Conservation (phyloP, 2,329 filamentous ascomycete species). For the Trichophaea hybrida region DNA sequence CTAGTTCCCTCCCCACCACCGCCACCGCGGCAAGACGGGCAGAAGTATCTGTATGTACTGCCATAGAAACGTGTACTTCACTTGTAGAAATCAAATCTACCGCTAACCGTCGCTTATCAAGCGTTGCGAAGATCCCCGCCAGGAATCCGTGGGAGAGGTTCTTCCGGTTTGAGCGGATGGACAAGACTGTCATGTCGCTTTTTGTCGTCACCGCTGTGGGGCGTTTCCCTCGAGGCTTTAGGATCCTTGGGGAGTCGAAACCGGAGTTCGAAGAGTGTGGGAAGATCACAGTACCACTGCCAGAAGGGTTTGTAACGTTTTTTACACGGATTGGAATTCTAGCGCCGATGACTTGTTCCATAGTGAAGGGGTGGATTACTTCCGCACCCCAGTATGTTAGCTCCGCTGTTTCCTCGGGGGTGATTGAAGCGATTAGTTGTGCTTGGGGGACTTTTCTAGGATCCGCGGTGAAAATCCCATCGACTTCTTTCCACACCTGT, state of each 20-base stretch:
- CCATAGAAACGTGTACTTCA: conserved; percentile 95
- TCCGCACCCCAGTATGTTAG: conserved; percentile 88
- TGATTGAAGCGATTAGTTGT: conserved; percentile 67
- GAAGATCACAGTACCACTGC: conserved; percentile 64
- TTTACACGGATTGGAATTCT: conserved; percentile 79
- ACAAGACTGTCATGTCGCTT: conserved; percentile 88
- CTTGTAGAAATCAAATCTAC: conserved; percentile 94
- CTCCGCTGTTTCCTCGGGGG: conserved; percentile 86
- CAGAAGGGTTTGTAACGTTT: conserved; percentile 74
- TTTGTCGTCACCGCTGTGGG: conserved; percentile 93
- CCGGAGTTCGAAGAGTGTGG: conserved; percentile 43
- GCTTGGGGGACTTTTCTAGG: conserved; percentile 83
- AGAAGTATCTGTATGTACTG: conserved; percentile 58
- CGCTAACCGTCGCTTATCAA: conserved; percentile 72
- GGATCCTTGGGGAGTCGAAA: neutral
- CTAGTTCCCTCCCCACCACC: conserved; percentile 53
- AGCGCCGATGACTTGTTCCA: conserved; percentile 85
- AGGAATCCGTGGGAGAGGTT: conserved; percentile 94
- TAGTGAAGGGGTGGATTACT: conserved; percentile 95
- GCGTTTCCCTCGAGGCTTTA: conserved; percentile 37
- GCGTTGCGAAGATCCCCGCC: conserved; percentile 77
- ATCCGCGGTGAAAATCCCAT: conserved; percentile 78
- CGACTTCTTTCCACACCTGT: conserved; percentile 98
- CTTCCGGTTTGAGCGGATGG: conserved; percentile 93
- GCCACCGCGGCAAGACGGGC: conserved; percentile 50